Conservation (phyloP, 768 basidiomycete genomes). For the Coprinopsis strossmayeri region DNA sequence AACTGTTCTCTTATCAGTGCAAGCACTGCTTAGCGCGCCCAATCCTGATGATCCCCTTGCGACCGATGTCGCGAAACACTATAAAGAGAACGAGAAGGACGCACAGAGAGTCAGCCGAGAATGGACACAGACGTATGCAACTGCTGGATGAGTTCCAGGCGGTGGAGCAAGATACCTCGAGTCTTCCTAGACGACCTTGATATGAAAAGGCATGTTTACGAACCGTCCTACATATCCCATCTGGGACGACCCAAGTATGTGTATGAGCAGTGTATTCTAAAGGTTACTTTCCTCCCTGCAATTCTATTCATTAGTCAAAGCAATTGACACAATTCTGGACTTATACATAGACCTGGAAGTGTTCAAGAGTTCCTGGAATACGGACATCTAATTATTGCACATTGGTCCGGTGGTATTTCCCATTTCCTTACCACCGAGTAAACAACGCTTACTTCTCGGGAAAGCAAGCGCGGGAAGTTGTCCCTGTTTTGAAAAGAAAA, state of each 20-base stretch:
- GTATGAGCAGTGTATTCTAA: no score
- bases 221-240: background rate
- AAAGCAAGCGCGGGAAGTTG: conserved; percentile 6
- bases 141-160: conserved; percentile 3
- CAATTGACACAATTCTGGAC: no score
- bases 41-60: conserved; percentile 96
- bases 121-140: conserved; percentile 93
- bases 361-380: background rate
- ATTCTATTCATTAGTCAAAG: no score
- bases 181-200: background rate
- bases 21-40: conserved; percentile 92
- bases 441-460: conserved; percentile 7
- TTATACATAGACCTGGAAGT: no score
- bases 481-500: background rate
- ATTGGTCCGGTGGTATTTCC: background rate
- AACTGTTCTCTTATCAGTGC: conserved; percentile 93
- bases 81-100: conserved; percentile 94
- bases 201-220: background rate
- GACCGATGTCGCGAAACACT: conserved; percentile 95
- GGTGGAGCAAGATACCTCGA: background rate
- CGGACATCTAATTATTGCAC: no score
- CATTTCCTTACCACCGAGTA: background rate
- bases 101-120: conserved; percentile 89
- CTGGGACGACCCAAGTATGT: no score
- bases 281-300: no score